A percentile compares a stretch with the other conserved stretches of the same genome.
Conservation (phyloP, 805 yeast genomes). For the Saccharomycopsis schoenii region DNA sequence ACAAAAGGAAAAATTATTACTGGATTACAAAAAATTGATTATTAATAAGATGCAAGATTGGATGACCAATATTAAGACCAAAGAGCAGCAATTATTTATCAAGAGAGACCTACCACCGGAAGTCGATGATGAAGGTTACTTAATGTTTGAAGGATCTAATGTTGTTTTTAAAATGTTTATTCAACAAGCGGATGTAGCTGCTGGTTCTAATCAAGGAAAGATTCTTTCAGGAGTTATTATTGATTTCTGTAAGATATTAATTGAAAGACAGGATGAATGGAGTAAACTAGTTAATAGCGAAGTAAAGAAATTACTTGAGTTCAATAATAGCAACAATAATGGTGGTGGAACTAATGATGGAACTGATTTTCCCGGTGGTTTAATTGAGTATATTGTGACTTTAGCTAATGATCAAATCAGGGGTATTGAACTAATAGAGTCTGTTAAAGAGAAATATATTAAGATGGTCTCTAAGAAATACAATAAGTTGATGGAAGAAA, state of each 20-base stretch:
- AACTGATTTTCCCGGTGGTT: slow-evolving; percentile 52
- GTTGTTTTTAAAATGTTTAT: slow-evolving; percentile 73
- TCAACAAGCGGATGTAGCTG: slow-evolving; percentile 86
- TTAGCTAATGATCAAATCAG: slow-evolving; percentile 76
- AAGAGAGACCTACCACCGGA: slow-evolving; percentile 68
- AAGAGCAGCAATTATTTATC: slow-evolving; percentile 56
- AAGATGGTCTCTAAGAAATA: slow-evolving; percentile 59
- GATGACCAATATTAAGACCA: slow-evolving; percentile 59
- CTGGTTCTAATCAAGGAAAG: slow-evolving; percentile 72
- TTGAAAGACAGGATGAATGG: slow-evolving; percentile 57
- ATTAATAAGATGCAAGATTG: slow-evolving; percentile 74
- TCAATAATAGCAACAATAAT: slow-evolving; percentile 25
- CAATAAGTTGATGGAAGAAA: slow-evolving; percentile 45
- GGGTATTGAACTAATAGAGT: slow-evolving; percentile 60
- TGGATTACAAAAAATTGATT: slow-evolving; percentile 68
- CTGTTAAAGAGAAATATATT: slow-evolving; percentile 54
- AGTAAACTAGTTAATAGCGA: slow-evolving; percentile 44
- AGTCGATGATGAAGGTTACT: slow-evolving; percentile 50
- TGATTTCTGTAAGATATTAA: slow-evolving; percentile 53
- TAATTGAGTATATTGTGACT: slow-evolving; percentile 72
- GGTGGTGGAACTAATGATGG: slow-evolving; percentile 24
- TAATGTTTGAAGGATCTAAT: slow-evolving; percentile 67
- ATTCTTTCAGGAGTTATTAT: slow-evolving; percentile 71
- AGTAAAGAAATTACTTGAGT: slow-evolving; percentile 29
- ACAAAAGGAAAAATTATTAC: slow-evolving; percentile 60